phyloP scores from a whole-genome alignment of 208 protist species.

The Trypanosoma melophagium region DNA sequence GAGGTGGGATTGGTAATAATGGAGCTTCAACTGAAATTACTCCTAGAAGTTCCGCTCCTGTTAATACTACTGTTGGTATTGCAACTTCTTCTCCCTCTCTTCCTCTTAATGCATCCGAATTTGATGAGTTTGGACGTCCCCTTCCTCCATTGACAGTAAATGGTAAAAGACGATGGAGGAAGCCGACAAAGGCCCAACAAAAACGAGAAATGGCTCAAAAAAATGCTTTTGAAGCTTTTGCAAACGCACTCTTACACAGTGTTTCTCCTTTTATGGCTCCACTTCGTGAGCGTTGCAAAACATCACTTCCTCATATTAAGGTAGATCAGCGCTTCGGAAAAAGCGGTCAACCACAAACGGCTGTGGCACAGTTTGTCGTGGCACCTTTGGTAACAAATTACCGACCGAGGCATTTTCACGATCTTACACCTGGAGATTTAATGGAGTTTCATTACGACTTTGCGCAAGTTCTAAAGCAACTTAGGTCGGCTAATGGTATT shows the following conservation, averaged over 20 bases:
- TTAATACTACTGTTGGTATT: not conserved
- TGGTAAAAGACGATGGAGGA: slow-evolving; percentile 82
- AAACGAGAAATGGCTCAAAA: slow-evolving; percentile 81
- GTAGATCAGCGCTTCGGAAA: slow-evolving; percentile 89
- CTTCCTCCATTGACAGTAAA: slow-evolving; percentile 53
- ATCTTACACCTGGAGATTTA: slow-evolving; percentile 80
- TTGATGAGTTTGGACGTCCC: slow-evolving; percentile 32
- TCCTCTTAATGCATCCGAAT: slow-evolving; percentile 6
- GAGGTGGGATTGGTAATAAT: not conserved
- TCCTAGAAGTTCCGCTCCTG: not conserved
- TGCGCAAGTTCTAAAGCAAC: slow-evolving; percentile 58
- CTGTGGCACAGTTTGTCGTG: slow-evolving; percentile 83
- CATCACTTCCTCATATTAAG: slow-evolving; percentile 86
- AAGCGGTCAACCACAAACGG: slow-evolving; percentile 79
- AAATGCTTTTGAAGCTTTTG: slow-evolving; percentile 87
- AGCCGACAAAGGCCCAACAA: slow-evolving; percentile 81
- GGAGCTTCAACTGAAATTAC: not conserved
- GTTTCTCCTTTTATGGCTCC: slow-evolving; percentile 86
- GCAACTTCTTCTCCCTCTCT: not conserved
- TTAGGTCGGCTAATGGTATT: slow-evolving; percentile 54
- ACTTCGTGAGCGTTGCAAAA: slow-evolving; percentile 67
- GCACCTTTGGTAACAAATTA: slow-evolving; percentile 87
- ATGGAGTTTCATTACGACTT: slow-evolving; percentile 91
- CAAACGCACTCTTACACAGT: slow-evolving; percentile 81
- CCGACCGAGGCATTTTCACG: slow-evolving; percentile 85